A percentile compares a stretch with the other conserved stretches of the same genome.
Evolutionary conservation across 2,329 filamentous ascomycete species (phyloP).

Genomic region (Xylariaceae sp.): DNA sequence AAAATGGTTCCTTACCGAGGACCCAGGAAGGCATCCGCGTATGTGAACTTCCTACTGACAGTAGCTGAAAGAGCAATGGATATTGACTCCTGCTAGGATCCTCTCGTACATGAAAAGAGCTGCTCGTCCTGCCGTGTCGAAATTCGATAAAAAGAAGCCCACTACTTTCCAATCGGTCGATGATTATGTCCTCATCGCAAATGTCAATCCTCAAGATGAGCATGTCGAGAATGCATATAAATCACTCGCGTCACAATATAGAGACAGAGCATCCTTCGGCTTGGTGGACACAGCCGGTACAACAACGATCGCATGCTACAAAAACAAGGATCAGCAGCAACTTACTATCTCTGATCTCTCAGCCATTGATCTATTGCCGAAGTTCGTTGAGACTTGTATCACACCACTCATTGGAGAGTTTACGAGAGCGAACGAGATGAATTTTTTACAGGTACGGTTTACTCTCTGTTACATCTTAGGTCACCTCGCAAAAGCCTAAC

Average conservation of each 20-base stretch:
- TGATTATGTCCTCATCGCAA: constrained; percentile 47
- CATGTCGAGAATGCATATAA: constrained; percentile 38
- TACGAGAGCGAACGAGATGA: constrained; percentile 48
- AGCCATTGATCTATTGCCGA: constrained; percentile 39
- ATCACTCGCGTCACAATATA: constrained; percentile 39
- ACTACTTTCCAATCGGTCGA: constrained; percentile 42
- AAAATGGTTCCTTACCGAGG: constrained; percentile 47
- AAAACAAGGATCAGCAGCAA: constrained; percentile 43
- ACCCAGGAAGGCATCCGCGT: constrained; percentile 43
- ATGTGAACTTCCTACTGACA: constrained; percentile 29
- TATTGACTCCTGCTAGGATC: constrained; percentile 32
- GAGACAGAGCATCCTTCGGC: constrained; percentile 48
- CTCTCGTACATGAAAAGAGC: constrained; percentile 35
- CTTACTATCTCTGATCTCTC: constrained; percentile 39
- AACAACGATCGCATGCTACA: constrained; percentile 42
- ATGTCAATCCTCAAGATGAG: constrained; percentile 36
- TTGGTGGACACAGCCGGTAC: constrained; percentile 24
- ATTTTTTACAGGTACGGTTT: constrained; percentile 41
- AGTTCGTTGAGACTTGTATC: constrained; percentile 43
- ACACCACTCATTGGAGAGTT: constrained; percentile 47
- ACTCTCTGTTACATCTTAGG: neutral
- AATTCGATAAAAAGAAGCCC: constrained; percentile 26
- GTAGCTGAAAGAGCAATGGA: neutral
- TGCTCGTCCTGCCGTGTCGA: constrained; percentile 31
- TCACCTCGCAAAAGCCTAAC: neutral